A percentile compares a stretch with the other conserved stretches of the same genome.
phyloP scores from a whole-genome alignment of 768 basidiomycete species.

The Sporobolomyces phaffii region DNA sequence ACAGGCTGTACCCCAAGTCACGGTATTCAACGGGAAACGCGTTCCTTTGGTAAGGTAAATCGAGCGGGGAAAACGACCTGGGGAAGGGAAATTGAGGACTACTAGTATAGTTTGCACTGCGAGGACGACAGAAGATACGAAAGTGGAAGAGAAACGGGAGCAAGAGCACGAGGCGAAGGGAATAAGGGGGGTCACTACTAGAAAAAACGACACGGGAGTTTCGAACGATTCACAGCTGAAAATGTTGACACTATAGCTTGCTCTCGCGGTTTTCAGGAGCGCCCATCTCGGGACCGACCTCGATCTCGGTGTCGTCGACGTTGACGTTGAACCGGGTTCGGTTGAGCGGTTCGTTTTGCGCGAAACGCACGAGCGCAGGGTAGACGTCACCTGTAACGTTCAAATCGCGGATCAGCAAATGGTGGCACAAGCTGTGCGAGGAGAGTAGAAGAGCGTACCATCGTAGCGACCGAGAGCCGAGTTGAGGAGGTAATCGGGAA shows the following conservation, averaged over 20 bases:
- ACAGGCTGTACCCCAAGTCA: too few species aligned
- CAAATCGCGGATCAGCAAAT: too few species aligned
- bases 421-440: too few species aligned
- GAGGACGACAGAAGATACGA: neutral
- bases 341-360: conserved; percentile 38
- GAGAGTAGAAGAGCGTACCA: conserved; percentile 5
- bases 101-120: conserved; percentile 1
- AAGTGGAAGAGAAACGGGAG: too few species aligned
- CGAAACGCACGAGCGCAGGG: conserved; percentile 30
- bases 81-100: too few species aligned
- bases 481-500: conserved; percentile 39
- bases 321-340: conserved; percentile 35
- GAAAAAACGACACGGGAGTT: neutral
- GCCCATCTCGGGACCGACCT: conserved; percentile 20
- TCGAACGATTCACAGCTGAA: neutral
- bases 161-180: neutral
- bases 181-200: neutral
- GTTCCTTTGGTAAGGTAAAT: too few species aligned
- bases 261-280: neutral
- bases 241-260: neutral
- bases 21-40: too few species aligned
- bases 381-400: conserved; percentile 28
- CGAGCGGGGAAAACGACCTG: too few species aligned
- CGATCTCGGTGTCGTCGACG: conserved; percentile 19
- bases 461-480: conserved; percentile 31